Evolutionary conservation across 257 asterid genomes (phyloP), one percentile per base, ranked within the genome.

Genomic region (Fraxinus pennsylvanica): DNA sequence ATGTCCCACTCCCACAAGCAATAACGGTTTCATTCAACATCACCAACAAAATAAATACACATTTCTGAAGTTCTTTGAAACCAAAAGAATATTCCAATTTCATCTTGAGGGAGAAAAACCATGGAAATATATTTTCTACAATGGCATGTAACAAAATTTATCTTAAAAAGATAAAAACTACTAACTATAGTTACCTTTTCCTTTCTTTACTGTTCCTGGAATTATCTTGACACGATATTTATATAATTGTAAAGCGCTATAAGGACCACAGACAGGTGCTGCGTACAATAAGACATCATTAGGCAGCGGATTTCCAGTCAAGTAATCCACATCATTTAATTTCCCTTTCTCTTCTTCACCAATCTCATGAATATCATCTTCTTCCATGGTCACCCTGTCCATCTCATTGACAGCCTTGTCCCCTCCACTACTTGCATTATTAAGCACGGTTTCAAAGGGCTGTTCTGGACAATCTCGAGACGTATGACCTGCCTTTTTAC

Each of bases 331-430:
- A 67, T 95, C 99, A 43, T 89, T 92, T 71, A 93, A 82, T 82
- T 93, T 93, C 80, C 75, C 97, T 79, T 82, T 95, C 91, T 95
- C 99, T 81, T 95, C 99, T 88, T 93, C 99, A 68, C 96, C 97
- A 32, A 95, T 95, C 90, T 95, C 99, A 38, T 93, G 88, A 81
- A 95, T 89, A 81, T 95, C 99, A 52, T 93, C 98, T 85, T 95
- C 99, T 82, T 93, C 99, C 97, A 95, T 95, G 77, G 82, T 77
- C 82, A 90, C 87, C 85, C 61, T 89, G 85, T 95, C 99, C 88
- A 82, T 79, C 77, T 86, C 89, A 65, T 81, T 68, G 32, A 81
- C 82, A 73, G 67, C 76, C 76, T 21, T 77, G 36, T 80, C 76
- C 78, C 78, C 17, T 43, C 17, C 4, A 43, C 52, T 43, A 39